Evolutionary conservation across 306 rosid genomes (phyloP).

Genomic region (Alnus glutinosa): DNA sequence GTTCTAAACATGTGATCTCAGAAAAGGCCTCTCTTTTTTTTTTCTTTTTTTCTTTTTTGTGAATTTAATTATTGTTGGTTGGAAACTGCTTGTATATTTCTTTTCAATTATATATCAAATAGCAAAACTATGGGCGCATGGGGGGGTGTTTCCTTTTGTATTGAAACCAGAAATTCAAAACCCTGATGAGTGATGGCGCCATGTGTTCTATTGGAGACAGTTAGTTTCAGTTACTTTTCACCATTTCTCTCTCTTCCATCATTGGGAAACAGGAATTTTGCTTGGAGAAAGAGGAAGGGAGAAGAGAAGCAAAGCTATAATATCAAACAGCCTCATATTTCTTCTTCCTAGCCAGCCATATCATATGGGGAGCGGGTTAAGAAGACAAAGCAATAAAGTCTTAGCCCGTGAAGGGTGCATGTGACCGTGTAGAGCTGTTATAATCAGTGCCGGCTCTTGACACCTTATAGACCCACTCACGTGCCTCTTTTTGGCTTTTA

Average conservation of each 20-base stretch:
- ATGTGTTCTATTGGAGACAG: background rate
- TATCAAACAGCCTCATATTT: slow-evolving; percentile 16
- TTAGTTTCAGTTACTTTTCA: background rate
- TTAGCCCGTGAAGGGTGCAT: slow-evolving; percentile 97
- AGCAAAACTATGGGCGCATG: slow-evolving; percentile 43
- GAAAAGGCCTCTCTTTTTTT: background rate
- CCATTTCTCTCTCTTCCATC: slow-evolving; percentile 3
- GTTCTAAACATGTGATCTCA: slow-evolving; percentile 23
- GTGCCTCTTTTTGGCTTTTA: slow-evolving; percentile 64
- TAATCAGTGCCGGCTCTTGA: slow-evolving; percentile 77
- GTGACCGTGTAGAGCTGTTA: slow-evolving; percentile 89
- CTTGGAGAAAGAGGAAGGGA: slow-evolving; percentile 9
- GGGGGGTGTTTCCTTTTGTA: slow-evolving; percentile 5
- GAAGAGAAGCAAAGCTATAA: background rate
- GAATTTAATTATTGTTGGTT: background rate
- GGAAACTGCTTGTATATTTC: background rate
- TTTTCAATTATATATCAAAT: slow-evolving; percentile 7
- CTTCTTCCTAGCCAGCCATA: slow-evolving; percentile 12
- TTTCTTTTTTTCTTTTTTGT: background rate
- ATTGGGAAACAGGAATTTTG: background rate
- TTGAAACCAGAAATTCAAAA: background rate
- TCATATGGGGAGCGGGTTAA: slow-evolving; percentile 38
- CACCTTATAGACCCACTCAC: slow-evolving; percentile 90
- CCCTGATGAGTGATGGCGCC: background rate
- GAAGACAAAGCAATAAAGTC: slow-evolving; percentile 60